Conservation (phyloP, 192 early-diverging fungal genomes). For the Gamsiella multidivaricata region DNA sequence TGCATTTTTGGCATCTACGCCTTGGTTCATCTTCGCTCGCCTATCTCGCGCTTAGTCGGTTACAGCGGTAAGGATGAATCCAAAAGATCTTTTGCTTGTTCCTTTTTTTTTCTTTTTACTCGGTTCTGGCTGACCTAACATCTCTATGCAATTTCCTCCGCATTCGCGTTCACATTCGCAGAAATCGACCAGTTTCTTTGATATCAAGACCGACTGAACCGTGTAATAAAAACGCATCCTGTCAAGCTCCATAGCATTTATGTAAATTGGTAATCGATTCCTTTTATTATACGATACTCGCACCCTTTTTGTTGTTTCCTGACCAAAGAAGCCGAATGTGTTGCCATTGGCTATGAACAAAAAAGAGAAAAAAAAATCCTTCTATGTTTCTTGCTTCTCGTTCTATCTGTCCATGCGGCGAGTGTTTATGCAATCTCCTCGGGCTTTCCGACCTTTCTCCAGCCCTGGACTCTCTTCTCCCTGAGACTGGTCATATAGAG, state of each 20-base stretch:
- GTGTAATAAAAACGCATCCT: too few relatives aligned
- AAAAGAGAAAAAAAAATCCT: not conserved
- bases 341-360: too few relatives aligned
- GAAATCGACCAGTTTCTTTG: conserved; percentile 46
- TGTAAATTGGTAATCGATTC: too few relatives aligned
- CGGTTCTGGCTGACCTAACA: not conserved
- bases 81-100: too few relatives aligned
- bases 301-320: not conserved
- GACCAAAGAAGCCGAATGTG: not conserved
- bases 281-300: not conserved
- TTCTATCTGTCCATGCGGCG: not conserved
- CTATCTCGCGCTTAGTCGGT: conserved; percentile 38
- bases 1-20: conserved; percentile 39
- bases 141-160: not conserved
- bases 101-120: not conserved
- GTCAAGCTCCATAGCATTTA: not conserved
- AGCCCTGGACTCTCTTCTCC: conserved; percentile 66
- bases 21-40: conserved; percentile 18
- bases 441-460: conserved; percentile 54
- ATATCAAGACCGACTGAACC: too few relatives aligned
- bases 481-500: conserved; percentile 79
- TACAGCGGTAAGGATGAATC: conserved; percentile 49
- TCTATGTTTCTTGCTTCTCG: not conserved
- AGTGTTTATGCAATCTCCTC: conserved; percentile 50
- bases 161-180: not conserved